Evolutionary conservation across 257 asterid genomes (phyloP).

Genomic region (Primulina huaijiensis): DNA sequence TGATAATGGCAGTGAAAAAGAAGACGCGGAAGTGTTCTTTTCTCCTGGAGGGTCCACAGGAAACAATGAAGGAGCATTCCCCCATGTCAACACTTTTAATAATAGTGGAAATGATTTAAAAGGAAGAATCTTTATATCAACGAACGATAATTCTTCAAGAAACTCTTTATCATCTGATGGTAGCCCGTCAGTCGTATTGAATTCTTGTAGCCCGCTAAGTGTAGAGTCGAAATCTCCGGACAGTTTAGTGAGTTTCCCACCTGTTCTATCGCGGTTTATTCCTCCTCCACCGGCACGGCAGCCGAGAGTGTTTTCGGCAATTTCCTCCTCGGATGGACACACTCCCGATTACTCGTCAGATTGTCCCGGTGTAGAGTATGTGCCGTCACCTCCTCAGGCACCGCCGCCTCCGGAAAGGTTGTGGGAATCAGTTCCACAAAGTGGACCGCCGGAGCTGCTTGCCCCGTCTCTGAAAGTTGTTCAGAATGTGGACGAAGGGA

Average conservation of each 20-base stretch:
- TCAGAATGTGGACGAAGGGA: conserved; percentile 26
- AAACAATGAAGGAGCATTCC: conserved; percentile 29
- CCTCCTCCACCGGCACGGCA: conserved; percentile 53
- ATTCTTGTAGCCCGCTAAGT: conserved; percentile 59
- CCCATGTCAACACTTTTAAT: conserved; percentile 9
- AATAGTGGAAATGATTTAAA: conserved; percentile 24
- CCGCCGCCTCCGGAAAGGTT: conserved; percentile 51
- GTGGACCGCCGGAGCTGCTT: conserved; percentile 63
- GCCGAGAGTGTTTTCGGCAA: conserved; percentile 36
- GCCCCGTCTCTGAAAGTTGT: conserved; percentile 47
- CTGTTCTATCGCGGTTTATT: conserved; percentile 43
- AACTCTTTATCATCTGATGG: conserved; percentile 47
- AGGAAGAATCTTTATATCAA: conserved; percentile 35
- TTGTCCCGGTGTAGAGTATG: conserved; percentile 35
- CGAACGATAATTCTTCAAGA: conserved; percentile 37
- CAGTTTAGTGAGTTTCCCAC: conserved; percentile 51
- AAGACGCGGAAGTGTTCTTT: conserved; percentile 54
- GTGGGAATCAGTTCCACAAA: conserved; percentile 35
- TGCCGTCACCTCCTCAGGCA: conserved; percentile 34
- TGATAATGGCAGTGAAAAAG: conserved; percentile 22
- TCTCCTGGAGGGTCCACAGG: conserved; percentile 63
- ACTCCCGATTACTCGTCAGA: conserved; percentile 58
- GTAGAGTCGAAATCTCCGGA: conserved; percentile 67
- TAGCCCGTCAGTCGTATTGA: conserved; percentile 54
- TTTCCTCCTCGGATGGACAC: conserved; percentile 51